Evolutionary conservation across 176 grass and related monocot genomes (phyloP), one percentile per base, ranked within the genome.

Genomic region (sorghum (Sorghum bicolor)): DNA sequence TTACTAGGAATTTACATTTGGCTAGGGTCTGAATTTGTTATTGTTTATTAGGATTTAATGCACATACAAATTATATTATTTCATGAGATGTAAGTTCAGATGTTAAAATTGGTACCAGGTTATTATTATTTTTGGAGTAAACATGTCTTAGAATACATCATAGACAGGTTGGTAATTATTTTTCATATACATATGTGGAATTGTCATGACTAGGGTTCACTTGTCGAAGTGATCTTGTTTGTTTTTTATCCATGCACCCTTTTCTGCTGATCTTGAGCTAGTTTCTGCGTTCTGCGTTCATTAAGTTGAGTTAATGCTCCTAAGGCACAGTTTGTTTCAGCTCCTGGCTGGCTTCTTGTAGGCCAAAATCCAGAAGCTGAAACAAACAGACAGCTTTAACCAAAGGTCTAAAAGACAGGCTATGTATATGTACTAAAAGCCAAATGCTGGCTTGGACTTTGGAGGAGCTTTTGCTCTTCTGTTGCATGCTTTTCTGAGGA

Each of bases 211-310:
- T 83, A 80, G n/a, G n/a, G n/a, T n/a, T n/a, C n/a, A n/a, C n/a
- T n/a, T n/a, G n/a, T n/a, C n/a, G n/a, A n/a, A n/a, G n/a, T n/a
- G n/a, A n/a, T 10, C 8, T 47, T 64, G 25, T 36, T 31, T 10
- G 4, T 63, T 78, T 20, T 78, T 28, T 17, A 43, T 22, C 41
- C 11, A 29, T 36, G 55, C 40, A 10, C 52, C 22, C 52, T 40
- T 39, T 74, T 77, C 60, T 80, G 50, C 24, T 64, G 60, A 32
- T 58, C 28, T 60, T 76, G 50, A 82, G 40, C 40, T 41, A 73
- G 25, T 89, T 62, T 57, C 70, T 76, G 62, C 19, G 71, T 48
- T 44, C 76, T 76, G 61, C 3, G 36, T 88, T 24, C 61, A 70
- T 76, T 19, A 63, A 70, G 37, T 75, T 70, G 24, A 70, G 50